Evolutionary conservation across 2,329 filamentous ascomycete species (phyloP).

Genomic region (Botrytis hyacinthi): DNA sequence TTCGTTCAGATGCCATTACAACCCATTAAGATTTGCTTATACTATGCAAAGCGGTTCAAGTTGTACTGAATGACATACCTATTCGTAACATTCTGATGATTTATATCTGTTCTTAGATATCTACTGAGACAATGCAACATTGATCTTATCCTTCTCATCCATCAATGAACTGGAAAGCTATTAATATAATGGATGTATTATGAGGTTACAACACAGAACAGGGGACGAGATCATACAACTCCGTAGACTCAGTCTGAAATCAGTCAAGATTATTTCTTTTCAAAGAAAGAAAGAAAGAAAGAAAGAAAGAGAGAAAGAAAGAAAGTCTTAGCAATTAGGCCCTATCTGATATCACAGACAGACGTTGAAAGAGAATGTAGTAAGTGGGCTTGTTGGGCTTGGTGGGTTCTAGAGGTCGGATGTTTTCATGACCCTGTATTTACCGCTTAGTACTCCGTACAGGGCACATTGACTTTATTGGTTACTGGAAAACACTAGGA

Average conservation of each 20-base stretch:
- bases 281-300: background rate
- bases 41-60: background rate
- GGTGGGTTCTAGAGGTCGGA: background rate
- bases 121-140: slow-evolving; percentile 10
- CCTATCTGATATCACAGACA: background rate
- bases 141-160: background rate
- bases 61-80: background rate
- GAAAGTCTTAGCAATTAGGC: background rate
- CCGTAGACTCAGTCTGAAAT: slow-evolving; percentile 10
- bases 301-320: background rate
- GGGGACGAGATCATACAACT: background rate
- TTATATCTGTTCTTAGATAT: background rate
- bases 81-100: background rate
- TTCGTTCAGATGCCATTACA: slow-evolving; percentile 1
- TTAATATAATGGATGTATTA: background rate
- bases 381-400: background rate
- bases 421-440: background rate
- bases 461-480: background rate
- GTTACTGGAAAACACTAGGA: background rate
- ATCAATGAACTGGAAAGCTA: background rate
- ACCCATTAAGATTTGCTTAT: slow-evolving; percentile 17
- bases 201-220: background rate
- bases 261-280: background rate
- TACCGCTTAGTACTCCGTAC: background rate
- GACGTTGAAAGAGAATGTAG: slow-evolving; percentile 11